Evolutionary conservation across 1,284 basidiomycete genomes (phyloP), one percentile per base, ranked within the genome.

Genomic region (Apiotrichum gamsii): DNA sequence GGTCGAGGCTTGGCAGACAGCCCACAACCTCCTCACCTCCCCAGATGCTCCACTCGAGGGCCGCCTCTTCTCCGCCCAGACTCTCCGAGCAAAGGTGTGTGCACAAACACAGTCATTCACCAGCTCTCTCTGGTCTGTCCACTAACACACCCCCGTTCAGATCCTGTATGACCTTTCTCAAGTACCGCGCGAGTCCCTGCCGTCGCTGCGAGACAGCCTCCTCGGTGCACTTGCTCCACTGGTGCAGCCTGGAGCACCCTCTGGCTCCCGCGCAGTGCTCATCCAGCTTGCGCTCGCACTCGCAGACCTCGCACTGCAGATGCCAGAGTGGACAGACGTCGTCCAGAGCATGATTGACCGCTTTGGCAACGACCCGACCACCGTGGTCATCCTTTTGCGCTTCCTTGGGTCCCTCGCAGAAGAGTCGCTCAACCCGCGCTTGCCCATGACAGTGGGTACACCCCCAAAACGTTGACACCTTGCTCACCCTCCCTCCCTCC

Each of bases 111-210:
- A n/a, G n/a, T n/a, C n/a, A n/a, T n/a, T n/a, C n/a, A n/a, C n/a
- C 74, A 23, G 16, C 2, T 14, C 40, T 20, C 20, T n/a, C 34
- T n/a, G 11, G 8, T 28, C n/a, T n/a, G n/a, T 5, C 10, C 14
- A 20, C 36, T 37, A 23, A 31, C 46, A 11, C 8, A 16, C 45
- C 25, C 25, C 6, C 48, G n/a, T n/a, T n/a, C 62, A 96, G 93
- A 90, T 97, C 60, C 90, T 85, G 8, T 98, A 93, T 72, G 95
- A 98, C 78, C 82, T 99, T 39, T 74, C 85, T 46, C 89, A 97
- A 78, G 82, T 99, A 32, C 82, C 87, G 54, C 65, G 75, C 11
- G 75, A 79, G 38, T 81, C 90, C 54, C 75, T 86, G 4, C 76
- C 84, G n/a, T 77, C 84, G 8, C 77, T 98, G 37, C 82, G 90